Evolutionary conservation across 495 filamentous ascomycete genomes (phyloP).

Genomic region (Massariosphaeria phaeospora): DNA sequence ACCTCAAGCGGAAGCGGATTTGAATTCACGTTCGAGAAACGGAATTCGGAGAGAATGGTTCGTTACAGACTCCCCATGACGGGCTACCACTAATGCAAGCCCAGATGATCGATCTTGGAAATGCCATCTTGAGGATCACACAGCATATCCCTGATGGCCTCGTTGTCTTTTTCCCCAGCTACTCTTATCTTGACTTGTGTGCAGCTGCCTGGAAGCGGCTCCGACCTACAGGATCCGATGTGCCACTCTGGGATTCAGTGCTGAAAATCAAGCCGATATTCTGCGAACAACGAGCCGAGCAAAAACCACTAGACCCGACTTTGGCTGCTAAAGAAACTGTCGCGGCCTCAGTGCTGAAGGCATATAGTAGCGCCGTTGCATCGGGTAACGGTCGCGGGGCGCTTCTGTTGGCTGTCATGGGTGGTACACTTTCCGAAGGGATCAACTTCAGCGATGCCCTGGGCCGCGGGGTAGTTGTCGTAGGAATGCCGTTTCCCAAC

Average conservation of each 20-base stretch:
- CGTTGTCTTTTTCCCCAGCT: constrained; percentile 95
- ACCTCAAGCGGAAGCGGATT: constrained; percentile 59
- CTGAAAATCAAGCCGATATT: constrained; percentile 38
- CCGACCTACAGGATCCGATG: constrained; percentile 29
- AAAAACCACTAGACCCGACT: neutral
- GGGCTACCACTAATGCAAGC: neutral
- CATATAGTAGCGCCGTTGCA: constrained; percentile 65
- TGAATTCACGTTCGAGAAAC: constrained; percentile 80
- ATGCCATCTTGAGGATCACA: constrained; percentile 65
- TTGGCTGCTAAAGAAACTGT: constrained; percentile 51
- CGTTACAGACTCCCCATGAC: constrained; percentile 6
- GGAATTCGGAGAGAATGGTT: constrained; percentile 55
- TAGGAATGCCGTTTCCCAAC: constrained; percentile 92
- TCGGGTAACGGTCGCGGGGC: constrained; percentile 58
- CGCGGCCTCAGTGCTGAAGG: constrained; percentile 62
- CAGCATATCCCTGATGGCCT: constrained; percentile 78
- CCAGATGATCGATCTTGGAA: constrained; percentile 70
- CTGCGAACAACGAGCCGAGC: constrained; percentile 32
- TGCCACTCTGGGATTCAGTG: constrained; percentile 31
- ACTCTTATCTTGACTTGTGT: constrained; percentile 78
- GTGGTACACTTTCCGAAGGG: constrained; percentile 90
- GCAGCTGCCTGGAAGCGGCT: constrained; percentile 57
- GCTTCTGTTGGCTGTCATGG: constrained; percentile 86
- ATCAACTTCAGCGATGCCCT: constrained; percentile 96
- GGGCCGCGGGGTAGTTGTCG: constrained; percentile 80